Evolutionary conservation across 2,329 filamentous ascomycete species (phyloP).

Genomic region (Xylaria polymorpha): DNA sequence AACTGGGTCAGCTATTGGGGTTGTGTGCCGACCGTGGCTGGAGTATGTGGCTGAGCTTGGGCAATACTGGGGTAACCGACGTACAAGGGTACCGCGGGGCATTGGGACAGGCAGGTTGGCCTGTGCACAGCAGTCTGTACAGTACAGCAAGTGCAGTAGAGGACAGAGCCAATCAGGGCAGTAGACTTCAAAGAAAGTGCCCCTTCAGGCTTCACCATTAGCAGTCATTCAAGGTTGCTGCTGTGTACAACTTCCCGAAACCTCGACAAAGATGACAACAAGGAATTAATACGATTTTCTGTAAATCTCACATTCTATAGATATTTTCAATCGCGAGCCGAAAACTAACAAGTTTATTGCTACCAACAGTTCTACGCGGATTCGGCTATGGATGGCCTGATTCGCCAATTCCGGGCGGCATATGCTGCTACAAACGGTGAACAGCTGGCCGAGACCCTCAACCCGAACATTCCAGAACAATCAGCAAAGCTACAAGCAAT

Average conservation of each 20-base stretch:
- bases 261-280: constrained; percentile 21
- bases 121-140: not conserved
- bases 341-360: not conserved
- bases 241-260: not conserved
- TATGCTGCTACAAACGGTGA: constrained; percentile 75
- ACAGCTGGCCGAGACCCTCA: constrained; percentile 78
- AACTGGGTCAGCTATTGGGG: not conserved
- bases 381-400: constrained; percentile 72
- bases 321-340: not conserved
- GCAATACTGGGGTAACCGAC: constrained; percentile 5
- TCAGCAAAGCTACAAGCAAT: constrained; percentile 76
- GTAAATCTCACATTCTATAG: not conserved
- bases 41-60: constrained; percentile 18
- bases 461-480: constrained; percentile 74
- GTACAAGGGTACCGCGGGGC: constrained; percentile 1
- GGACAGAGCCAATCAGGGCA: constrained; percentile 38
- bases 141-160: too few relatives aligned
- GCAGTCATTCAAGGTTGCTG: not conserved
- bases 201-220: constrained; percentile 14
- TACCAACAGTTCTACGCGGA: not conserved
- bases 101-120: constrained; percentile 7
- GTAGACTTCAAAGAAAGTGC: constrained; percentile 35
- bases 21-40: constrained; percentile 28
- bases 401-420: constrained; percentile 78
- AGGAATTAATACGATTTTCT: not conserved